Evolutionary conservation across 495 filamentous ascomycete genomes (phyloP).

Genomic region (Tuber calosporum): DNA sequence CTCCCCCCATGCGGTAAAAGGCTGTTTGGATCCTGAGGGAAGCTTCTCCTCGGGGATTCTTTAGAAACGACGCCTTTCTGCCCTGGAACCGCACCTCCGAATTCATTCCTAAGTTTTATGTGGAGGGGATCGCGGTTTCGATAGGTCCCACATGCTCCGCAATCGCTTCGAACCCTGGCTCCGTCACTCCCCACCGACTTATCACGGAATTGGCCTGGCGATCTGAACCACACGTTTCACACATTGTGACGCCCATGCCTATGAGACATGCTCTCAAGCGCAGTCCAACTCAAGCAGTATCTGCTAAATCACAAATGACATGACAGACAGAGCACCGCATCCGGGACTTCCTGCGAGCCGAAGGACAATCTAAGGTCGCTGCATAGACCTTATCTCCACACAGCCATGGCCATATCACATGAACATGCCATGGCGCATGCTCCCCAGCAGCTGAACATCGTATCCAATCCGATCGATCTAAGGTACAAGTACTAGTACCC

Average conservation of each 20-base stretch:
- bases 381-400: conserved; percentile 6
- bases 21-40: background rate
- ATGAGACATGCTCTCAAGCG: background rate
- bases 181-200: background rate
- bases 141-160: background rate
- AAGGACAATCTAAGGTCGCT: background rate
- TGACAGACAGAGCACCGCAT: background rate
- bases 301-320: conserved; percentile 1
- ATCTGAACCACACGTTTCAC: conserved; percentile 3
- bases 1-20: background rate
- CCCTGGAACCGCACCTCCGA: background rate
- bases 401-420: background rate
- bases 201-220: background rate
- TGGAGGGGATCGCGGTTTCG: background rate
- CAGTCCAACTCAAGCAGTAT: background rate
- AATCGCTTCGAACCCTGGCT: background rate
- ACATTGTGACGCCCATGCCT: background rate
- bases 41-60: background rate
- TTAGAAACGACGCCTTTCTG: background rate
- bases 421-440: background rate
- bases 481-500: too few relatives aligned
- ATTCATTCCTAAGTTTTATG: background rate
- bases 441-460: background rate
- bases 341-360: background rate
- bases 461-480: conserved; percentile 5